These are phyloP conservation scores for Bacidia gigantensis DNA, from an alignment of 495 filamentous ascomycete genomes.

Conservation along the genomic window DNA sequence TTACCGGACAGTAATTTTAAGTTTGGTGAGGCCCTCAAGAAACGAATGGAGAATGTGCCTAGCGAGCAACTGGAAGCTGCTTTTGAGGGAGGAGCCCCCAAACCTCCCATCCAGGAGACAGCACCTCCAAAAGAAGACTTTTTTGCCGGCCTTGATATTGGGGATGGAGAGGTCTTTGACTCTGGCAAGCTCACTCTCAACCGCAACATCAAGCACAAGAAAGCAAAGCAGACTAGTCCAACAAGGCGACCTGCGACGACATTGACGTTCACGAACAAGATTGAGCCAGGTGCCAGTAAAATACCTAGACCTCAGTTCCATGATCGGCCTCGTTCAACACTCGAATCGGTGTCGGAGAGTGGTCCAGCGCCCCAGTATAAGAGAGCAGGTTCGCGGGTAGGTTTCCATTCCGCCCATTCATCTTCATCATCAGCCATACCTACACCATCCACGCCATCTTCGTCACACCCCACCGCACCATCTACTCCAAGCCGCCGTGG, in stretches of 20 bases:
- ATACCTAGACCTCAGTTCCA: slow-evolving; percentile 52
- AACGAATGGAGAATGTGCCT: slow-evolving; percentile 42
- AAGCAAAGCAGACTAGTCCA: slow-evolving; percentile 49
- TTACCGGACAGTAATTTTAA: slow-evolving; percentile 73
- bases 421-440: slow-evolving; percentile 47
- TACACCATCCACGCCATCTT: slow-evolving; percentile 34
- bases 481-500: slow-evolving; percentile 46
- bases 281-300: slow-evolving; percentile 33
- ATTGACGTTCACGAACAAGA: slow-evolving; percentile 77
- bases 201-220: slow-evolving; percentile 81
- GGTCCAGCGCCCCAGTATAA: slow-evolving; percentile 50
- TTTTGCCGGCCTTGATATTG: slow-evolving; percentile 76
- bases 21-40: slow-evolving; percentile 60
- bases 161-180: slow-evolving; percentile 66
- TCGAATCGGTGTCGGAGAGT: slow-evolving; percentile 88
- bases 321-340: slow-evolving; percentile 54
- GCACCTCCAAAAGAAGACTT: slow-evolving; percentile 59
- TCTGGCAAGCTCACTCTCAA: slow-evolving; percentile 73
- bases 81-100: slow-evolving; percentile 21
- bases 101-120: slow-evolving; percentile 13
- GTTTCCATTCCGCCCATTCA: slow-evolving; percentile 48
- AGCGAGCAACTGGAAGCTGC: slow-evolving; percentile 25
- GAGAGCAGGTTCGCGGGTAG: slow-evolving; percentile 50
- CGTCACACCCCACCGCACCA: slow-evolving; percentile 21
- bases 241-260: slow-evolving; percentile 65